Percentiles rank a stretch among this genome's conserved stretches.
Conservation (phyloP, 495 filamentous ascomycete species). For the Lichina pygmaea region DNA sequence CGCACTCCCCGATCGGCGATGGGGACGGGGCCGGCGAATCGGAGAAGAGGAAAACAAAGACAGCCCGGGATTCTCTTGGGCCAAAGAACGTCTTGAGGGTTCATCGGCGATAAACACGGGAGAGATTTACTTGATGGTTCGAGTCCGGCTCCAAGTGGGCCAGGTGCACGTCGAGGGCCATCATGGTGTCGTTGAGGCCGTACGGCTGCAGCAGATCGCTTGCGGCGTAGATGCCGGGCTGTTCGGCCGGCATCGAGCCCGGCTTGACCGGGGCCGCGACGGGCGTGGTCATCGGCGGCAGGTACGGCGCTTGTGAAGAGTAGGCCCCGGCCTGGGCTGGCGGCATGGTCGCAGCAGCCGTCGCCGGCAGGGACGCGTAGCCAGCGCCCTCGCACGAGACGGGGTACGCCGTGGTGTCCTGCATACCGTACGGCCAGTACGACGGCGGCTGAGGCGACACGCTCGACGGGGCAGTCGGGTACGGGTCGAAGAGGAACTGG, state of each 20-base stretch:
- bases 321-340: not conserved
- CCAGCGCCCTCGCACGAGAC: not conserved
- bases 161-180: conserved; percentile 45
- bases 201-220: conserved; percentile 51
- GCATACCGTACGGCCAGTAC: not conserved
- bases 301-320: conserved; percentile 27
- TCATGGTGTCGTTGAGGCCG: conserved; percentile 44
- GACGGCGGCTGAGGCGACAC: not conserved
- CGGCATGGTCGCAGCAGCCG: not conserved
- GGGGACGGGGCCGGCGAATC: not conserved
- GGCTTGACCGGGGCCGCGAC: conserved; percentile 41
- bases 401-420: not conserved
- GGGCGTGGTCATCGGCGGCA: conserved; percentile 29
- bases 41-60: conserved; percentile 3
- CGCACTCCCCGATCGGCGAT: not conserved
- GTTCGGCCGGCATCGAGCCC: conserved; percentile 30
- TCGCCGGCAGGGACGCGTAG: not conserved
- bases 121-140: conserved; percentile 40
- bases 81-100: conserved; percentile 4
- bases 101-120: conserved; percentile 6
- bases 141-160: conserved; percentile 32
- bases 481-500: not conserved
- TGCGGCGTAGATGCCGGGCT: conserved; percentile 22
- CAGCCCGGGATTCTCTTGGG: too few relatives aligned
- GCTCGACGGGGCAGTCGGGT: not conserved